phyloP scores from a whole-genome alignment of 1,284 basidiomycete species.

The Fomes fomentarius region DNA sequence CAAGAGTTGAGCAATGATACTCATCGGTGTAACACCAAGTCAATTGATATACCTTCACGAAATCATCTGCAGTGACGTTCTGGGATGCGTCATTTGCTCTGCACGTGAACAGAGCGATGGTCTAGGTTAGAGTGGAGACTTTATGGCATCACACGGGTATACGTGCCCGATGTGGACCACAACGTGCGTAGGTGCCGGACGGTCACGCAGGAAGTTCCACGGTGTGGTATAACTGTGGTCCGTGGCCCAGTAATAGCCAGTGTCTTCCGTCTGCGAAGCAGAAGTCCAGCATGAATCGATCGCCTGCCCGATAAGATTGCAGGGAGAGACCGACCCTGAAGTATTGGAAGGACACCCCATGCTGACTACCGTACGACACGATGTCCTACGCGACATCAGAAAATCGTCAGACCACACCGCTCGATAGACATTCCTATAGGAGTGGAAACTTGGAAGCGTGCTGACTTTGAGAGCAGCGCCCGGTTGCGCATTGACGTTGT shows the following conservation, averaged over 20 bases:
- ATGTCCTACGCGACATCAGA: constrained; percentile 44
- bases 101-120: not conserved
- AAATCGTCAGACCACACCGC: too few species aligned
- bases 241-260: constrained; percentile 53
- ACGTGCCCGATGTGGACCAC: constrained; percentile 58
- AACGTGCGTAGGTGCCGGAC: constrained; percentile 50
- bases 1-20: not conserved
- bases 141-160: too few species aligned
- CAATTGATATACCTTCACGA: constrained; percentile 41
- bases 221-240: constrained; percentile 64
- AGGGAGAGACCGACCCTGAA: constrained; percentile 39
- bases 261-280: constrained; percentile 52
- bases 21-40: not conserved
- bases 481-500: constrained; percentile 54
- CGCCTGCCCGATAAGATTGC: not conserved
- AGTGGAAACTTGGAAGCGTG: not conserved
- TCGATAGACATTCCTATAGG: not conserved
- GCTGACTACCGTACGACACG: constrained; percentile 57
- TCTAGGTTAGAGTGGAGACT: too few species aligned
- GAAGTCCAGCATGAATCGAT: not conserved
- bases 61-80: constrained; percentile 45
- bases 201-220: constrained; percentile 55
- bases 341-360: constrained; percentile 56
- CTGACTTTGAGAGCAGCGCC: constrained; percentile 52
- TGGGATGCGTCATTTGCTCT: constrained; percentile 53